Evolutionary conservation across 2,329 filamentous ascomycete species (phyloP).

Genomic region (Leptoxyphium fumago): DNA sequence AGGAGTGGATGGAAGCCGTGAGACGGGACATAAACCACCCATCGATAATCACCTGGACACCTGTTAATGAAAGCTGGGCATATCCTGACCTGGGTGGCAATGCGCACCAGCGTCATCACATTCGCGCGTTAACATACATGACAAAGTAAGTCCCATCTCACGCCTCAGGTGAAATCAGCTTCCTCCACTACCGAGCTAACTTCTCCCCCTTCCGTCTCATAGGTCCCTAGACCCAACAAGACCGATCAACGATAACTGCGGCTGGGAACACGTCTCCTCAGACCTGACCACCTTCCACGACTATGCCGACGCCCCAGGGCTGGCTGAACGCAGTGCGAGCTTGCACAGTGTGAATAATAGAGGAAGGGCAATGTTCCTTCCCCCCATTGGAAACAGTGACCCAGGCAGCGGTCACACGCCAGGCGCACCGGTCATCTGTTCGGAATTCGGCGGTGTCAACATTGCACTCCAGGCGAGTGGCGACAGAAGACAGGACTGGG

Average conservation of each 20-base stretch:
- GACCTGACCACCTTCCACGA: conserved; percentile 56
- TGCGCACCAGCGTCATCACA: conserved; percentile 46
- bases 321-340: conserved; percentile 40
- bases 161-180: not conserved
- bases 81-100: conserved; percentile 44
- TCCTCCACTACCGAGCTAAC: too few species aligned
- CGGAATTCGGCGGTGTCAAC: conserved; percentile 55
- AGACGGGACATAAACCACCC: conserved; percentile 52
- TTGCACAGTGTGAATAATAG: conserved; percentile 43
- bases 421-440: conserved; percentile 48
- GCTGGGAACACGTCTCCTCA: conserved; percentile 53
- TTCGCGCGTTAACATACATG: conserved; percentile 47
- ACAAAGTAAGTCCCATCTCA: conserved; percentile 32
- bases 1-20: conserved; percentile 50
- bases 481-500: conserved; percentile 40
- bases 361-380: conserved; percentile 41
- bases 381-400: conserved; percentile 27
- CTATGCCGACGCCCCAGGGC: conserved; percentile 43
- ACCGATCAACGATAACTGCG: conserved; percentile 57
- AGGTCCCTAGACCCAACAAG: conserved; percentile 43
- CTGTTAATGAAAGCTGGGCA: conserved; percentile 50
- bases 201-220: not conserved
- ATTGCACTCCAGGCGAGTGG: conserved; percentile 37
- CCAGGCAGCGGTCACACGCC: conserved; percentile 36
- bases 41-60: conserved; percentile 51